Conservation (phyloP, 371 early-diverging fungal species). For the Circinella umbellata region DNA sequence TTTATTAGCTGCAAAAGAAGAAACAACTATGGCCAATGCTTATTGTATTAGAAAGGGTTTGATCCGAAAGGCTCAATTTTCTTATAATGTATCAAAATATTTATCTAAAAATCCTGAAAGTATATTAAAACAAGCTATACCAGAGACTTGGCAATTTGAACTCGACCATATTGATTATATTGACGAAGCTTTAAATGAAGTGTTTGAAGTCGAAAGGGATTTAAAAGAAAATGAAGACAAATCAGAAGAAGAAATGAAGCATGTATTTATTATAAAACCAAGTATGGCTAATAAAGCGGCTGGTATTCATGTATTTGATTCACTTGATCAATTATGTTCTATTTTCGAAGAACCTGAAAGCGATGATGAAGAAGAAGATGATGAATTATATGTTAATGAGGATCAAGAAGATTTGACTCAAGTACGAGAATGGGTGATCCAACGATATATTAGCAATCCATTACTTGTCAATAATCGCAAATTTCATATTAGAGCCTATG, state of each 20-base stretch:
- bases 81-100: slow-evolving; percentile 64
- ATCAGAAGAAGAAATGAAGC: slow-evolving; percentile 21
- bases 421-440: slow-evolving; percentile 76
- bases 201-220: slow-evolving; percentile 68
- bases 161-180: slow-evolving; percentile 74
- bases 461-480: slow-evolving; percentile 66
- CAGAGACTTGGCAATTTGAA: slow-evolving; percentile 73
- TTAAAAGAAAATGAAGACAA: slow-evolving; percentile 54
- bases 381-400: slow-evolving; percentile 8
- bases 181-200: slow-evolving; percentile 76
- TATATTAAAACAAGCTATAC: slow-evolving; percentile 56
- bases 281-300: slow-evolving; percentile 73
- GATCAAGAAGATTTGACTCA: slow-evolving; percentile 54
- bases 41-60: slow-evolving; percentile 75
- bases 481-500: slow-evolving; percentile 77
- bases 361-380: slow-evolving; percentile 41
- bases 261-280: slow-evolving; percentile 71
- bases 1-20: slow-evolving; percentile 34
- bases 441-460: slow-evolving; percentile 67
- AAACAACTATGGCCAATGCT: slow-evolving; percentile 49
- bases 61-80: slow-evolving; percentile 70
- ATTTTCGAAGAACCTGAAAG: slow-evolving; percentile 48
- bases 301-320: slow-evolving; percentile 71
- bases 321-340: slow-evolving; percentile 49
- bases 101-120: slow-evolving; percentile 64